Percentiles rank a stretch among this genome's conserved stretches.
These are phyloP conservation scores for Kwoniella dejecticola DNA, from an alignment of 768 basidiomycete species.

Conservation along the genomic window DNA sequence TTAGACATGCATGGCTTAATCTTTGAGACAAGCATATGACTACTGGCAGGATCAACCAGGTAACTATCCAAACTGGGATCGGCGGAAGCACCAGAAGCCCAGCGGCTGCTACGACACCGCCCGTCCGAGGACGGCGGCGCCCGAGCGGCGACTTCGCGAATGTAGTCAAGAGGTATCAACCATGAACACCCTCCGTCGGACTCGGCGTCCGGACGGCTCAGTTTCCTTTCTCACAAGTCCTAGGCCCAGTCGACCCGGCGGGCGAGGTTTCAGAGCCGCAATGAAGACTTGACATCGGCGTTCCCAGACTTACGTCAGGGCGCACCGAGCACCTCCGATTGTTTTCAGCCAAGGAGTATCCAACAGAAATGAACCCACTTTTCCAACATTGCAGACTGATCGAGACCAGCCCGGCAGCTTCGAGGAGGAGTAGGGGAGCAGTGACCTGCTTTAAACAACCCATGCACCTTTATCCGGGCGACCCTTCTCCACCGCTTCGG, in stretches of 20 bases:
- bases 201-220: conserved; percentile 42
- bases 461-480: background rate
- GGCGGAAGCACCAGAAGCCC: conserved; percentile 27
- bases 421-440: background rate
- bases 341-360: conserved; percentile 55
- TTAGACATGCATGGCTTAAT: conserved; percentile 82
- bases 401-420: conserved; percentile 5
- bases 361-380: conserved; percentile 58
- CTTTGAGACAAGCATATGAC: conserved; percentile 82
- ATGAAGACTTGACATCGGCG: conserved; percentile 54
- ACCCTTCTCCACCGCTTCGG: conserved; percentile 9
- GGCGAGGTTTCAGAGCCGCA: conserved; percentile 53
- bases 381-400: conserved; percentile 31
- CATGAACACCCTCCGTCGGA: background rate
- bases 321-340: conserved; percentile 54
- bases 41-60: conserved; percentile 84
- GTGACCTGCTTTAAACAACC: too few species aligned
- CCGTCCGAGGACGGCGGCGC: background rate
- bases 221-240: conserved; percentile 60
- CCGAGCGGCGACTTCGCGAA: conserved; percentile 3
- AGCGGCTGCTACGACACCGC: conserved; percentile 10
- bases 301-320: conserved; percentile 8
- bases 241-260: conserved; percentile 54
- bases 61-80: conserved; percentile 62
- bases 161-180: conserved; percentile 24